phyloP scores from a whole-genome alignment of 805 yeast genomes.

The Candida hungchunana region DNA sequence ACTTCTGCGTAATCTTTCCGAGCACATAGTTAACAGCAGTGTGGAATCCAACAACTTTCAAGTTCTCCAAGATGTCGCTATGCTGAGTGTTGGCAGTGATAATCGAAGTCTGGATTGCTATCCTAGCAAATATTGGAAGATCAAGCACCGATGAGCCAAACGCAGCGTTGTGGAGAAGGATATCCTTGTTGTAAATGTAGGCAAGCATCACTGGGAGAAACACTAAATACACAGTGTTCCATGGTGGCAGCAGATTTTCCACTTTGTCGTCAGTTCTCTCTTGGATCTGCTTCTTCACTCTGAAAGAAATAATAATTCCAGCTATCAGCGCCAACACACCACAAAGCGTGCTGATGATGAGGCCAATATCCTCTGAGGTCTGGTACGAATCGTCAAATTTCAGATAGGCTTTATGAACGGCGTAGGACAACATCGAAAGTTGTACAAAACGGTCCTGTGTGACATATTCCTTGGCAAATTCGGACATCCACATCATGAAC shows the following conservation, averaged over 20 bases:
- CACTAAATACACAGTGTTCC: slow-evolving; percentile 32
- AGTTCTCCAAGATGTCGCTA: slow-evolving; percentile 9
- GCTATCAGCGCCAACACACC: slow-evolving; percentile 23
- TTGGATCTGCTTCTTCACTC: slow-evolving; percentile 7
- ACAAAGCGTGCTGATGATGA: slow-evolving; percentile 22
- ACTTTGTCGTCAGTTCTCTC: slow-evolving; percentile 1
- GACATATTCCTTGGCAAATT: slow-evolving; percentile 18
- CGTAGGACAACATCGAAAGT: slow-evolving; percentile 22
- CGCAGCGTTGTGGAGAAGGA: slow-evolving; percentile 28
- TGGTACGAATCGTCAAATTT: slow-evolving; percentile 10
- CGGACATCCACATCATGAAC: slow-evolving; percentile 16
- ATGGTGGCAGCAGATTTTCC: slow-evolving; percentile 24
- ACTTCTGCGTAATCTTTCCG: slow-evolving; percentile 30
- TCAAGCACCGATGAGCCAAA: slow-evolving; percentile 30
- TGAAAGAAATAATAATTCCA: slow-evolving; percentile 20
- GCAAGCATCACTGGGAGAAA: slow-evolving; percentile 31
- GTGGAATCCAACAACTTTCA: slow-evolving; percentile 27
- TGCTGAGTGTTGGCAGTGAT: slow-evolving; percentile 23
- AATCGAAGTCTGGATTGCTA: slow-evolving; percentile 20
- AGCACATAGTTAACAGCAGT: slow-evolving; percentile 24
- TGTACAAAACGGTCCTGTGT: slow-evolving; percentile 26
- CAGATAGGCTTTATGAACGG: slow-evolving; percentile 22
- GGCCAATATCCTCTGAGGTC: slow-evolving; percentile 16
- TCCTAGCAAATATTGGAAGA: slow-evolving; percentile 19
- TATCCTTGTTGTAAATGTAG: slow-evolving; percentile 23